Evolutionary conservation across 768 basidiomycete species (phyloP), one percentile per base, ranked within the genome.

Genomic region (Lactifluus piperatus): DNA sequence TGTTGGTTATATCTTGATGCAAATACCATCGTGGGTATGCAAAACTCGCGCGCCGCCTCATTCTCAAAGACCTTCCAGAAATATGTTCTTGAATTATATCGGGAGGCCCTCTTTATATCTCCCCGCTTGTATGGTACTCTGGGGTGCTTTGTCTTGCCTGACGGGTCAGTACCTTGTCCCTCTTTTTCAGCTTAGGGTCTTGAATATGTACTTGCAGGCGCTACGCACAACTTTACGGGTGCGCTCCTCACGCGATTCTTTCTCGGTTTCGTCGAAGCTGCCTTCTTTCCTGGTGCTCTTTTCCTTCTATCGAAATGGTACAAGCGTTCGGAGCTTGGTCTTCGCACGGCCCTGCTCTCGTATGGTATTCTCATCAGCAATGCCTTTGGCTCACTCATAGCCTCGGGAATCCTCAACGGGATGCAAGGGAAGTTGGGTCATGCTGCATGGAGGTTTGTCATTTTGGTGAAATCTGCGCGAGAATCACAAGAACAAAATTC

Each of bases 301-400:
- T 82, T 81, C 66, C 71, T 84, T 2, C 72, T 85, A 26, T 83
- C 82, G 0, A 82, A 81, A 67, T 83, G 87, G 89, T 91, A 91
- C 74, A 87, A 76, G 57, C 79, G 80, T 45, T 76, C 74, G 32
- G 89, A 91, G 67, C 74, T 91, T 41, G 88, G 85, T 41, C 73
- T 82, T 51, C 76, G 87, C 53, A 86, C 80, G 13, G 84, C 88
- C 5, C 68, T 86, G 48, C 75, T 91, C 30, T 80, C 79, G 41
- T 88, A 86, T 60, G 89, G 90, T 20, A 82, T 78, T 65, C 74
- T 91, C 29, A 82, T 91, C 53, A 83, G 82, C 55, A 93, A 91
- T 74, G 90, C 88, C 0, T 90, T 91, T 68, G 89, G 90, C 4
- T 78, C 87, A 2, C 73, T 92, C 13, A 80, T 92, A 52, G 88